A percentile compares a stretch with the other conserved stretches of the same genome.
Evolutionary conservation across 352 stramenopile genomes (phyloP).

Genomic region (Blastocystis hominis): DNA sequence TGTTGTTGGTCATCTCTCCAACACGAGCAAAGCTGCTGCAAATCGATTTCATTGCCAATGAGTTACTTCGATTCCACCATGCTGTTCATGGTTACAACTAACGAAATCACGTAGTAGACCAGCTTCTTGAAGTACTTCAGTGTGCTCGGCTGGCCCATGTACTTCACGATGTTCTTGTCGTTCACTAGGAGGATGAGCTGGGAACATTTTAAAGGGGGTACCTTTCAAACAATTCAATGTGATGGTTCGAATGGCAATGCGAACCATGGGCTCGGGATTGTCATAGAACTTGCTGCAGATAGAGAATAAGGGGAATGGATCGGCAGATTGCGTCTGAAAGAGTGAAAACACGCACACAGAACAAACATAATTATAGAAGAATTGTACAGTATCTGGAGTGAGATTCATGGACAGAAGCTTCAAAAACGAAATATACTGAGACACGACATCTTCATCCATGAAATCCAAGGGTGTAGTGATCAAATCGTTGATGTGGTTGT

Average conservation of each 20-base stretch:
- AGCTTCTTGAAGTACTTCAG: constrained; percentile 41
- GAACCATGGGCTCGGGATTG: constrained; percentile 27
- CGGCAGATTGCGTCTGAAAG: not conserved
- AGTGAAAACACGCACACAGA: not conserved
- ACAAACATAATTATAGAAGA: constrained; percentile 44
- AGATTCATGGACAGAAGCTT: constrained; percentile 38
- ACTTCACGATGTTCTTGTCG: constrained; percentile 13
- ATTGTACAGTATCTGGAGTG: constrained; percentile 21
- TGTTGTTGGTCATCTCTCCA: not conserved
- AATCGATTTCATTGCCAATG: not conserved
- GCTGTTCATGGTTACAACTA: not conserved
- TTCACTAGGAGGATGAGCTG: not conserved
- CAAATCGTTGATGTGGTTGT: constrained; percentile 47
- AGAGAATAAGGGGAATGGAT: constrained; percentile 23
- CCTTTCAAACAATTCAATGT: constrained; percentile 41
- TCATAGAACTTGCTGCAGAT: constrained; percentile 46
- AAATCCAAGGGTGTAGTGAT: constrained; percentile 44
- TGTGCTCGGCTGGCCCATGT: not conserved
- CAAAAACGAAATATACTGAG: constrained; percentile 50
- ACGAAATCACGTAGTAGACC: constrained; percentile 8
- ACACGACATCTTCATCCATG: constrained; percentile 32
- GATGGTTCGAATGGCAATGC: constrained; percentile 9
- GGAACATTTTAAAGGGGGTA: not conserved
- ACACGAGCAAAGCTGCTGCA: not conserved
- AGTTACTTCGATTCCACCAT: not conserved